Percentiles rank a stretch among this genome's conserved stretches.
These are phyloP conservation scores for Coemansia sp. DNA, from an alignment of 371 early-diverging fungal genomes.

Conservation along the genomic window DNA sequence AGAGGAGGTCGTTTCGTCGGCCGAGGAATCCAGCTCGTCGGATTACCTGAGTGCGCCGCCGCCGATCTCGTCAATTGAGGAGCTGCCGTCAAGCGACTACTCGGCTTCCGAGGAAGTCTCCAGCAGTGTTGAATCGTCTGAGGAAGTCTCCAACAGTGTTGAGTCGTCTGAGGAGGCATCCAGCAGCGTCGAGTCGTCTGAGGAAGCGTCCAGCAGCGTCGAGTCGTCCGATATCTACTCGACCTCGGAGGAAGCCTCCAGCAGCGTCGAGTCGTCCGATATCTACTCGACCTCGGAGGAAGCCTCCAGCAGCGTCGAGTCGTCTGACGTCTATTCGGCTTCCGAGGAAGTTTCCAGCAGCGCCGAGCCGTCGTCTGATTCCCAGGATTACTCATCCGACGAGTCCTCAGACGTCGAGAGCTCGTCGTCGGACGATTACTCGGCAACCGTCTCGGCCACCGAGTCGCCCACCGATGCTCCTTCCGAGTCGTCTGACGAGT, in stretches of 20 bases:
- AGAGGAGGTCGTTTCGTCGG: neutral
- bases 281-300: neutral
- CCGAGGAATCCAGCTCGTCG: neutral
- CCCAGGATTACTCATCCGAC: too few relatives aligned
- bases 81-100: neutral
- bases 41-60: neutral
- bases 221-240: neutral
- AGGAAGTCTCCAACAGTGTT: neutral
- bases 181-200: neutral
- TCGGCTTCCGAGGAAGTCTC: constrained; percentile 1
- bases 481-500: neutral
- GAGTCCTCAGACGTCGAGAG: neutral
- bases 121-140: neutral
- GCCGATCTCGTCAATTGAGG: neutral
- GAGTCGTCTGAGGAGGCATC: too few relatives aligned
- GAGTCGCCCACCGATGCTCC: neutral
- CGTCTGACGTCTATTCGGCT: neutral
- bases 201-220: neutral
- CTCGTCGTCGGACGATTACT: neutral
- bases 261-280: neutral
- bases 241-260: neutral
- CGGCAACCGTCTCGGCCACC: neutral
- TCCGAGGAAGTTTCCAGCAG: neutral
- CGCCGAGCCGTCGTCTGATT: too few relatives aligned
- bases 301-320: neutral